These are phyloP conservation scores for Niveomyces coronatus DNA, from an alignment of 2,329 filamentous ascomycete species.

Conservation along the genomic window DNA sequence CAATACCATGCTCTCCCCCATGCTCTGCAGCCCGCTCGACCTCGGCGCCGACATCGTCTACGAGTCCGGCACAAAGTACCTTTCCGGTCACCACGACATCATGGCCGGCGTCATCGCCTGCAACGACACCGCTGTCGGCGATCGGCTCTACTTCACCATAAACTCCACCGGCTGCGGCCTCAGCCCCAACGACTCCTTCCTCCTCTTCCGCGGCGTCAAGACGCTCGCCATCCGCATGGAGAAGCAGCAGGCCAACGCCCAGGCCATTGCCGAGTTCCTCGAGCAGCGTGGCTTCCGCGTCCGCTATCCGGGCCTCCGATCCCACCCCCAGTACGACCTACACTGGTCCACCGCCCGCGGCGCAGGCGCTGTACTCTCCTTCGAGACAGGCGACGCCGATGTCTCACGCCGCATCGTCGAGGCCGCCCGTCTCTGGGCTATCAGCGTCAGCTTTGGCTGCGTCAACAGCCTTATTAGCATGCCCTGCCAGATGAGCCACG, in stretches of 20 bases:
- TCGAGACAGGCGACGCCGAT: constrained; percentile 81
- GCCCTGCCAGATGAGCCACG: constrained; percentile 99
- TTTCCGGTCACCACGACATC: constrained; percentile 95
- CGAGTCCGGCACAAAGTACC: constrained; percentile 94
- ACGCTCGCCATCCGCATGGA: constrained; percentile 97
- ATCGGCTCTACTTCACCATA: constrained; percentile 93
- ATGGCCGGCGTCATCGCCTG: constrained; percentile 96
- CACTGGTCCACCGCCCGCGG: constrained; percentile 94
- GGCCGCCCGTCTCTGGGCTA: constrained; percentile 82
- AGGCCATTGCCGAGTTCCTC: constrained; percentile 84
- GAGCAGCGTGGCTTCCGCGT: constrained; percentile 88
- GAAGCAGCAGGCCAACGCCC: constrained; percentile 89
- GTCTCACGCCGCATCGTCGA: constrained; percentile 91
- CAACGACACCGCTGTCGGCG: constrained; percentile 71
- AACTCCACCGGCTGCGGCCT: constrained; percentile 92
- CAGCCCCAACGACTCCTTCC: constrained; percentile 89
- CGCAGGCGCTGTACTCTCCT: constrained; percentile 86
- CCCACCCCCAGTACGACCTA: constrained; percentile 90
- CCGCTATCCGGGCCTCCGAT: constrained; percentile 86
- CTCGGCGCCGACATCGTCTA: constrained; percentile 94
- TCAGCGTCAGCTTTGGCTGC: constrained; percentile 94
- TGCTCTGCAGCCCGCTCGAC: constrained; percentile 88
- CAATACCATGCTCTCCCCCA: constrained; percentile 97
- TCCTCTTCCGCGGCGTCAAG: constrained; percentile 91
- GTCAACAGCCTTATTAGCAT: constrained; percentile 98